These are phyloP conservation scores for Clonostachys chloroleuca DNA, from an alignment of 2,329 filamentous ascomycete genomes.

Conservation along the genomic window DNA sequence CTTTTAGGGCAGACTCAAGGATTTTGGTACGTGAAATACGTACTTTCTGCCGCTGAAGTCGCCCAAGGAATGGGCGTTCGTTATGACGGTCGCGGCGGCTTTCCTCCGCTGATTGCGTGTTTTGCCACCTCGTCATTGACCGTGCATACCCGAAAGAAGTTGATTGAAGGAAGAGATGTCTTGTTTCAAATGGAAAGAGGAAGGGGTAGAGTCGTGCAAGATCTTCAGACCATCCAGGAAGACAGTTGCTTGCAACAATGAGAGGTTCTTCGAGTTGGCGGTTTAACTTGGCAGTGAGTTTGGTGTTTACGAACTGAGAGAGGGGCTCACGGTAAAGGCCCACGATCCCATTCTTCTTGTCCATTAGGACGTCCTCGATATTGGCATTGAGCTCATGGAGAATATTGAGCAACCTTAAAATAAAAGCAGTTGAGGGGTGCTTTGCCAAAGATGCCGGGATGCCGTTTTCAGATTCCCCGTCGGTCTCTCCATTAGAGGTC, in stretches of 20 bases:
- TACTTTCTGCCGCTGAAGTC: slow-evolving; percentile 95
- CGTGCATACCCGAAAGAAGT: slow-evolving; percentile 97
- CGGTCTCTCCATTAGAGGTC: slow-evolving; percentile 29
- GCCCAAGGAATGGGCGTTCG: slow-evolving; percentile 84
- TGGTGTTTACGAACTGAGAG: slow-evolving; percentile 96
- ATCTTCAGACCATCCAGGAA: slow-evolving; percentile 95
- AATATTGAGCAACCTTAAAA: slow-evolving; percentile 82
- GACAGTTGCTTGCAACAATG: slow-evolving; percentile 93
- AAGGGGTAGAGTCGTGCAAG: slow-evolving; percentile 91
- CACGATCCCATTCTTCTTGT: slow-evolving; percentile 62
- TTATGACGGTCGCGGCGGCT: slow-evolving; percentile 79
- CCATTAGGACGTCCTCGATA: slow-evolving; percentile 82
- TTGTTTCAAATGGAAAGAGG: slow-evolving; percentile 95
- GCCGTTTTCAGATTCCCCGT: slow-evolving; percentile 50
- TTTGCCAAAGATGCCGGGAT: slow-evolving; percentile 79
- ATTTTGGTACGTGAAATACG: slow-evolving; percentile 93
- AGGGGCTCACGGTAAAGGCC: slow-evolving; percentile 77
- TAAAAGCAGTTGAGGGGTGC: slow-evolving; percentile 79
- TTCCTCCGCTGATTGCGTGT: slow-evolving; percentile 77
- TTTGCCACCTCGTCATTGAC: slow-evolving; percentile 98
- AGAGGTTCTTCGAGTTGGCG: slow-evolving; percentile 93
- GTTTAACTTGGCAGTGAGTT: slow-evolving; percentile 95
- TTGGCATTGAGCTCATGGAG: slow-evolving; percentile 91
- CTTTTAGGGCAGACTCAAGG: slow-evolving; percentile 92
- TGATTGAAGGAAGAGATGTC: slow-evolving; percentile 93